phyloP scores from a whole-genome alignment of 805 yeast genomes.

The Cyberlindnera veronae region DNA sequence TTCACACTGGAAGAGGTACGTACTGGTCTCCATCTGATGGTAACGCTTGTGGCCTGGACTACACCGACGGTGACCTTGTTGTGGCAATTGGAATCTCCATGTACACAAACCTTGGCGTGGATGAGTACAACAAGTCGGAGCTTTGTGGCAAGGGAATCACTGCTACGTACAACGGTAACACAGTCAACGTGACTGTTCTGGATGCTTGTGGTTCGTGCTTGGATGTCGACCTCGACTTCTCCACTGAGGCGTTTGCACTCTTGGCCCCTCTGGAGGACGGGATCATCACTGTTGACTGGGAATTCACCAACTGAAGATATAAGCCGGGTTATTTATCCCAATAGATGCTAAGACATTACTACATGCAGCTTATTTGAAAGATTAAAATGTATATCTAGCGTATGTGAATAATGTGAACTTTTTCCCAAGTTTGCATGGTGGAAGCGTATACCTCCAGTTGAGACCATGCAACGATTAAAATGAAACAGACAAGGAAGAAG shows the following conservation, averaged over 20 bases:
- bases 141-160: not conserved
- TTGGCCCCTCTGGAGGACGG: not conserved
- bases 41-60: not conserved
- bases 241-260: not conserved
- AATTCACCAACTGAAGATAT: not conserved
- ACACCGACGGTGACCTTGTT: not conserved
- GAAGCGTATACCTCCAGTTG: no score
- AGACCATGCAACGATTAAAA: no score
- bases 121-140: not conserved
- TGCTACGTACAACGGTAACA: not conserved
- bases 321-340: no score
- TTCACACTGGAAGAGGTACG: not conserved
- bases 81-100: not conserved
- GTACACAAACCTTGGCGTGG: not conserved
- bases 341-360: no score
- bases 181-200: not conserved
- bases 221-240: not conserved
- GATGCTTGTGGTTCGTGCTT: constrained; percentile 1
- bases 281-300: not conserved
- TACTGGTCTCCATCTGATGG: constrained; percentile 2
- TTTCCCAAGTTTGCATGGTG: no score
- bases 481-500: no score
- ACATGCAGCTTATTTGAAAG: no score
- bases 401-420: no score
- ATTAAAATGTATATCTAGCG: no score